phyloP scores from a whole-genome alignment of 2,329 filamentous ascomycete species.

The Talaromyces sp. region DNA sequence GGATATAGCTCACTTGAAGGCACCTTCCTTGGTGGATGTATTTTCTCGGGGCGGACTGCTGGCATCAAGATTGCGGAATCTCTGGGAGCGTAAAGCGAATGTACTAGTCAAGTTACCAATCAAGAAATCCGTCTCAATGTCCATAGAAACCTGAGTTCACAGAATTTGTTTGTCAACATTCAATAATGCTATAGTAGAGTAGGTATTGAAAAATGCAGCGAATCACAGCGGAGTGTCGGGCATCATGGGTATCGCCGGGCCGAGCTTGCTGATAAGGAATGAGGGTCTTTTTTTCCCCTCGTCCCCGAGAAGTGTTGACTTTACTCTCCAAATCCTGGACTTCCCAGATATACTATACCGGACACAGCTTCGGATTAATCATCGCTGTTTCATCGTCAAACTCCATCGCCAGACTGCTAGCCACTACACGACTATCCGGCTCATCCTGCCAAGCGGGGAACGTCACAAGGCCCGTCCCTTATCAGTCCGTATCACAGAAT shows the following conservation, averaged over 20 bases:
- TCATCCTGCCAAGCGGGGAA: slow-evolving; percentile 13
- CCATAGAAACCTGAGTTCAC: too few species aligned
- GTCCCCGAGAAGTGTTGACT: neutral
- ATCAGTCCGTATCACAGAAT: slow-evolving; percentile 15
- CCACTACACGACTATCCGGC: neutral
- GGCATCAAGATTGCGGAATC: slow-evolving; percentile 48
- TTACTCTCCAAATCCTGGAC: neutral
- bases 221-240: neutral
- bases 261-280: slow-evolving; percentile 10
- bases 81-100: neutral
- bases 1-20: slow-evolving; percentile 62
- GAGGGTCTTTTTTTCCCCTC: neutral
- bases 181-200: neutral
- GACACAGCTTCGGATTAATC: neutral
- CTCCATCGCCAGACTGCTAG: neutral
- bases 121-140: too few species aligned
- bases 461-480: slow-evolving; percentile 14
- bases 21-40: slow-evolving; percentile 61
- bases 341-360: neutral
- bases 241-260: slow-evolving; percentile 1
- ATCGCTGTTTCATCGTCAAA: neutral
- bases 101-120: too few species aligned
- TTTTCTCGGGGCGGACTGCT: slow-evolving; percentile 59
- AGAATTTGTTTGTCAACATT: too few species aligned
- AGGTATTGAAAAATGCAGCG: neutral